Base-by-base conservation (phyloP, 768 basidiomycete genomes). In the Asterophora parasitica region DNA sequence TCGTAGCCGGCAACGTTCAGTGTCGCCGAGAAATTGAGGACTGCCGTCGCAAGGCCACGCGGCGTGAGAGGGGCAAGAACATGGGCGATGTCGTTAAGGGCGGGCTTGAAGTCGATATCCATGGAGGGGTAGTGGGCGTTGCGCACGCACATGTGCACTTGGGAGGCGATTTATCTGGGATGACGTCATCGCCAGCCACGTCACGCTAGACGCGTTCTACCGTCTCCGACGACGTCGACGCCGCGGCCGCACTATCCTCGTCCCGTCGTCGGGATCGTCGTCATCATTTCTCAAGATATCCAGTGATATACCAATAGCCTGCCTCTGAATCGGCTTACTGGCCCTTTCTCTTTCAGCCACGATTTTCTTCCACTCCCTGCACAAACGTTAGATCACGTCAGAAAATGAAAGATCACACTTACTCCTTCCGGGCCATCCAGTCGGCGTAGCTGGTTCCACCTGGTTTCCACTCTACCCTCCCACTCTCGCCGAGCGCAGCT, bases 371-470 rank as follows among this genome's bases (percentile, higher is more conserved):
- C 70, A 67, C 50, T 59, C 58, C 61, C 79, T 76, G 57, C 28
- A 54, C 54, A 26, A 46, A 13, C 20, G 23, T 23, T 3, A 23
- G 6, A 23, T 23, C n/a, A n/a, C n/a, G 1, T 31, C 20, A 23
- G 32, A 35, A 44, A 16, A 12, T 23, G 9, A 20, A 39, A n/a
- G 23, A 35, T 43, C 27, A 36, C 12, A 65, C 78, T 59, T 54
- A 85, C 86, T 72, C 68, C 61, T 78, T 73, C 46, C 85, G 73
- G 33, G 54, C 58, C 15, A 57, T 60, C 79, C 82, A 85, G 42
- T 85, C 82, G 9, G 59, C 58, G 42, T 63, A 65, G 52, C 65
- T 74, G 26, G 55, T 54, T 0, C 83, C 86, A 30, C 60, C 71
- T 11, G 62, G 60, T 42, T 71, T 63, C 83, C 83, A 87, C 13